Conservation (phyloP, 495 filamentous ascomycete genomes). For the Haplographium delicatum region DNA sequence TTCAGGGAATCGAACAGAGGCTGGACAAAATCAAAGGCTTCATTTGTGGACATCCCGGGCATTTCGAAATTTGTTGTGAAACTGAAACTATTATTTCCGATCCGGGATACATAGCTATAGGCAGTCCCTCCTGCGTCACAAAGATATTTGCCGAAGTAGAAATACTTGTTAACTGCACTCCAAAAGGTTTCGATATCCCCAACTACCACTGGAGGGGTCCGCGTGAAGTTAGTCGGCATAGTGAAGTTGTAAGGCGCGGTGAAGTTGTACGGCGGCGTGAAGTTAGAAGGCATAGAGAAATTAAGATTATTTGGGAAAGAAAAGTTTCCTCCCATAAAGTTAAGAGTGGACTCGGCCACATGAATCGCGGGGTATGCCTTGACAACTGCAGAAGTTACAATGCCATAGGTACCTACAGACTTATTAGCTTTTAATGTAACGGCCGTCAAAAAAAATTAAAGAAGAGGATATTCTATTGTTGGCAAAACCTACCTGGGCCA, state of each 20-base stretch:
- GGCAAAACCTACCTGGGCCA: constrained; percentile 24
- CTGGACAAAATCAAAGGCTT: constrained; percentile 31
- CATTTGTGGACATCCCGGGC: constrained; percentile 23
- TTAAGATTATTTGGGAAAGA: constrained; percentile 24
- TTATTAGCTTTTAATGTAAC: too few relatives aligned
- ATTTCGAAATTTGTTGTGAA: constrained; percentile 30
- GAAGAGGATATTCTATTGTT: too few relatives aligned
- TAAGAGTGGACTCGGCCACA: constrained; percentile 27
- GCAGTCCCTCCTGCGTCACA: constrained; percentile 29
- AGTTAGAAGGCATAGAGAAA: too few relatives aligned
- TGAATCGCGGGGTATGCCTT: constrained; percentile 27
- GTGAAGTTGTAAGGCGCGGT: not conserved
- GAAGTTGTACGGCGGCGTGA: too few relatives aligned
- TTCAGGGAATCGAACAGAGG: constrained; percentile 15
- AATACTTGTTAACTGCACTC: constrained; percentile 34
- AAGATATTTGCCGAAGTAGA: constrained; percentile 27
- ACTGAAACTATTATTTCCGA: constrained; percentile 25
- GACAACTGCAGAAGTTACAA: constrained; percentile 40
- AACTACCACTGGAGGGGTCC: not conserved
- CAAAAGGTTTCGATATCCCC: constrained; percentile 26
- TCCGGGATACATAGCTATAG: constrained; percentile 28
- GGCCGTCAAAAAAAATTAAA: too few relatives aligned
- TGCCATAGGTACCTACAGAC: constrained; percentile 45
- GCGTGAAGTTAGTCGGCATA: constrained; percentile 23
- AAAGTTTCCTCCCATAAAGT: constrained; percentile 36